phyloP scores from a whole-genome alignment of 495 filamentous ascomycete species.

The Darksidea phi region DNA sequence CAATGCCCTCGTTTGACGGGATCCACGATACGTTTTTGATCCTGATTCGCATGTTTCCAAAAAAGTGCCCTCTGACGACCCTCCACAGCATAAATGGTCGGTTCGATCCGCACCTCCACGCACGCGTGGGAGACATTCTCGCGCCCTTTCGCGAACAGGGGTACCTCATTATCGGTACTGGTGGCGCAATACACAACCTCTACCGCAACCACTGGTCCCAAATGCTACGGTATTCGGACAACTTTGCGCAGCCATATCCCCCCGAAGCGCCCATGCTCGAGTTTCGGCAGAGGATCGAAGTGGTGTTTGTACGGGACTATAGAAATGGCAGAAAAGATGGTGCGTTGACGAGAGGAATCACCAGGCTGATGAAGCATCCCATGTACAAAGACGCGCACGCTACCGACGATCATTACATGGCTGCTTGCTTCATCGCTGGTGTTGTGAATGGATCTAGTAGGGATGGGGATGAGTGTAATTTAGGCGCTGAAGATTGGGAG shows the following conservation, averaged over 20 bases:
- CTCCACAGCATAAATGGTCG: slow-evolving; percentile 58
- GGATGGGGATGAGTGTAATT: slow-evolving; percentile 41
- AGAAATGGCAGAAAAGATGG: slow-evolving; percentile 42
- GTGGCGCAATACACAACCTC: slow-evolving; percentile 63
- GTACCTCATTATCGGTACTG: slow-evolving; percentile 59
- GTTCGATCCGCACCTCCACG: slow-evolving; percentile 62
- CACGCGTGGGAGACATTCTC: slow-evolving; percentile 54
- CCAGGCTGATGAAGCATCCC: slow-evolving; percentile 61
- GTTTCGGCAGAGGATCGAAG: slow-evolving; percentile 60
- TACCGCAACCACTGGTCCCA: slow-evolving; percentile 62
- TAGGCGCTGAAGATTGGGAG: slow-evolving; percentile 63
- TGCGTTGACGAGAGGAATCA: slow-evolving; percentile 50
- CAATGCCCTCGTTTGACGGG: slow-evolving; percentile 58
- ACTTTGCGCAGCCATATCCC: slow-evolving; percentile 57
- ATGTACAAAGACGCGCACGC: slow-evolving; percentile 60
- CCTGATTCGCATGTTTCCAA: slow-evolving; percentile 63
- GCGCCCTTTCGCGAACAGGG: slow-evolving; percentile 51
- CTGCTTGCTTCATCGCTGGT: slow-evolving; percentile 58
- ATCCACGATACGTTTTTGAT: slow-evolving; percentile 66
- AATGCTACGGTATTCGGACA: slow-evolving; percentile 60
- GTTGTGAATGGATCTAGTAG: slow-evolving; percentile 53
- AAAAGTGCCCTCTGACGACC: slow-evolving; percentile 56
- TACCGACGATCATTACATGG: slow-evolving; percentile 66
- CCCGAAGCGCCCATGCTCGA: slow-evolving; percentile 58
- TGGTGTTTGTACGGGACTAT: slow-evolving; percentile 50